Evolutionary conservation across 2,329 filamentous ascomycete species (phyloP).

Genomic region (Phoma sp.): DNA sequence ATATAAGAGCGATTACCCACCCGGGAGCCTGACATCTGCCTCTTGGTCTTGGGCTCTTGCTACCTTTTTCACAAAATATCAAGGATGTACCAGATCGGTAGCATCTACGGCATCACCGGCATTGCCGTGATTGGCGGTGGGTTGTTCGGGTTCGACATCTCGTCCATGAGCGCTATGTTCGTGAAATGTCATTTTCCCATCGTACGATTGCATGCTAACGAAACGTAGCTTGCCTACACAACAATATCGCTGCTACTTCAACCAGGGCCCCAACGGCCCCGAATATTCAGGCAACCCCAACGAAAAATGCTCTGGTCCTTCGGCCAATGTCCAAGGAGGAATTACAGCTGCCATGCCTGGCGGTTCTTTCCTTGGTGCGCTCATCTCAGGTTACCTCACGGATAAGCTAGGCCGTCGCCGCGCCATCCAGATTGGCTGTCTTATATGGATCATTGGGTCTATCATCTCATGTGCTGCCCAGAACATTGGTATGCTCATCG

Average conservation of each 20-base stretch:
- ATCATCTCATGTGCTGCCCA: slow-evolving; percentile 68
- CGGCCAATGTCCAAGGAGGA: slow-evolving; percentile 64
- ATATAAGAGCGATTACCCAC: slow-evolving; percentile 23
- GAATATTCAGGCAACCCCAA: slow-evolving; percentile 46
- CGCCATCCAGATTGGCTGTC: slow-evolving; percentile 59
- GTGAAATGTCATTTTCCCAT: slow-evolving; percentile 3
- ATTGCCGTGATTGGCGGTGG: slow-evolving; percentile 69
- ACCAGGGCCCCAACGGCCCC: slow-evolving; percentile 55
- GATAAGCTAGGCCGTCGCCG: slow-evolving; percentile 62
- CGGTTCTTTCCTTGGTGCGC: slow-evolving; percentile 70
- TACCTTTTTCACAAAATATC: not conserved
- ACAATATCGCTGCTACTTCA: slow-evolving; percentile 75
- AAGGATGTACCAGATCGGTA: slow-evolving; percentile 55
- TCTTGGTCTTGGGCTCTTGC: slow-evolving; percentile 11
- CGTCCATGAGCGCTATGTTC: slow-evolving; percentile 67
- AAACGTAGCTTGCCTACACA: slow-evolving; percentile 63
- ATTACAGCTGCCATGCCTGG: slow-evolving; percentile 75
- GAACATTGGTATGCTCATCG: slow-evolving; percentile 73
- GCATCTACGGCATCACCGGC: slow-evolving; percentile 64
- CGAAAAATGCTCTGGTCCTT: slow-evolving; percentile 59
- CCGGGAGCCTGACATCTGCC: not conserved
- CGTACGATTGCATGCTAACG: not conserved
- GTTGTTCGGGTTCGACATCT: slow-evolving; percentile 80
- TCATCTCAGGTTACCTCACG: slow-evolving; percentile 64
- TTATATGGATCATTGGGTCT: slow-evolving; percentile 64